Evolutionary conservation across 2,329 filamentous ascomycete genomes (phyloP), one percentile per base, ranked within the genome.

Genomic region (Cladosporium sp.): DNA sequence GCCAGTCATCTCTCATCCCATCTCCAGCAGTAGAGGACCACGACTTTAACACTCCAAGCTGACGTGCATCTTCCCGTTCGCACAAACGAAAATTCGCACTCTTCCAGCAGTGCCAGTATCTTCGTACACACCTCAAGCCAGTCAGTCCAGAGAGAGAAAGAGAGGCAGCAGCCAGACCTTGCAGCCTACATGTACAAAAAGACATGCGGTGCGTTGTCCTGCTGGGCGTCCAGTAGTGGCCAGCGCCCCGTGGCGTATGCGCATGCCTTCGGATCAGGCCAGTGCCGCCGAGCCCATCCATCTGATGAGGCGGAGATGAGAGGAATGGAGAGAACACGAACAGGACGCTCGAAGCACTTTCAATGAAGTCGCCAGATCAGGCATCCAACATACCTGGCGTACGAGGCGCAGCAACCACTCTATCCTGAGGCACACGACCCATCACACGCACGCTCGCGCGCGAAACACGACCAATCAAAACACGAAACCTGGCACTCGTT

Each of bases 381-480:
- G 20, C 38, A 40, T 27, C 19, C 20, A 20, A 40, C 13, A 27
- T 40, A 40, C 19, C 16, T 27, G 6, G 19, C 15, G 1, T 15
- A 32, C 15, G 45, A 40, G 45, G 45, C 45, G 45, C 36, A 40
- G 45, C 45, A 25, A 36, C 16, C 32, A 32, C 20, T 25, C 33
- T 32, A 38, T 19, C 43, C 45, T 48, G 18, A 48, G 45, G 45
- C 36, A 48, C 45, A 25, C 16, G 45, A 39, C 18, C 16, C 36
- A 38, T 35, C 36, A n/a, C 33, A 12, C 25, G 25, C 27, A 25
- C 20, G n/a, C n/a, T n/a, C n/a, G n/a, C n/a, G 39, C 22, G 43
- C 33, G 32, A 46, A 30, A 46, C 43, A 38, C 43, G 33, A 9
- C 43, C 43, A 46, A 46, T 46, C 43, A 46, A 15, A 13, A 32